Conservation (phyloP, 805 yeast genomes). For the Sugiyamaella valdiviana region DNA sequence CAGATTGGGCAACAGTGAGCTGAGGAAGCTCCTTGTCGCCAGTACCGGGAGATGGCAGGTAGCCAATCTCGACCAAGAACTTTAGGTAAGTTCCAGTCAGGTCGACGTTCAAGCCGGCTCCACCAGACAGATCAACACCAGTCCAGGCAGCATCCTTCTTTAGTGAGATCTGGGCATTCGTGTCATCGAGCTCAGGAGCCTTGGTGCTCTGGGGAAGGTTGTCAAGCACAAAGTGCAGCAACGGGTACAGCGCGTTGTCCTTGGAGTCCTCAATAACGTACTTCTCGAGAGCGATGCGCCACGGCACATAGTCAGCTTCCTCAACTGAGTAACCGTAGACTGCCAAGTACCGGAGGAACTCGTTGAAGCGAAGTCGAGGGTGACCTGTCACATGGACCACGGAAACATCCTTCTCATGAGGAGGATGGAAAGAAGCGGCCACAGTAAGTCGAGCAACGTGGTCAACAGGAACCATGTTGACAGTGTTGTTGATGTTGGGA, state of each 20-base stretch:
- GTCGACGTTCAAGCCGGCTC: constrained; percentile 64
- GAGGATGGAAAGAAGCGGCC: constrained; percentile 76
- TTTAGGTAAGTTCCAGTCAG: constrained; percentile 73
- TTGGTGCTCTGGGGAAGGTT: constrained; percentile 83
- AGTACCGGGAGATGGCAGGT: constrained; percentile 54
- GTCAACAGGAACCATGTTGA: constrained; percentile 96
- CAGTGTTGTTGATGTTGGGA: constrained; percentile 82
- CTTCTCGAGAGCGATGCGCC: constrained; percentile 73
- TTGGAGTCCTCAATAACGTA: constrained; percentile 67
- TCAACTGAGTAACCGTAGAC: constrained; percentile 67
- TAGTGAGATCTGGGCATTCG: constrained; percentile 69
- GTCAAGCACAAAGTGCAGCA: constrained; percentile 89
- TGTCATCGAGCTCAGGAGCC: constrained; percentile 93
- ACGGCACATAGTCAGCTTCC: constrained; percentile 60
- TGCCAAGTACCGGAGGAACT: constrained; percentile 60
- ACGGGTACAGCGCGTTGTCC: constrained; percentile 86
- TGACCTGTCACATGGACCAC: constrained; percentile 98
- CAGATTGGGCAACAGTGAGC: constrained; percentile 35
- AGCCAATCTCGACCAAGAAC: constrained; percentile 74
- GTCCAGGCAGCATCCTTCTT: constrained; percentile 54
- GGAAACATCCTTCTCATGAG: constrained; percentile 43
- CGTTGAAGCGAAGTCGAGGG: constrained; percentile 78
- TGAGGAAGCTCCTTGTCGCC: constrained; percentile 44
- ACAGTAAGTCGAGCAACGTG: constrained; percentile 91
- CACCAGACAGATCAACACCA: constrained; percentile 59